Evolutionary conservation across 1,284 basidiomycete species (phyloP).

Genomic region (Heterobasidion parviporum): DNA sequence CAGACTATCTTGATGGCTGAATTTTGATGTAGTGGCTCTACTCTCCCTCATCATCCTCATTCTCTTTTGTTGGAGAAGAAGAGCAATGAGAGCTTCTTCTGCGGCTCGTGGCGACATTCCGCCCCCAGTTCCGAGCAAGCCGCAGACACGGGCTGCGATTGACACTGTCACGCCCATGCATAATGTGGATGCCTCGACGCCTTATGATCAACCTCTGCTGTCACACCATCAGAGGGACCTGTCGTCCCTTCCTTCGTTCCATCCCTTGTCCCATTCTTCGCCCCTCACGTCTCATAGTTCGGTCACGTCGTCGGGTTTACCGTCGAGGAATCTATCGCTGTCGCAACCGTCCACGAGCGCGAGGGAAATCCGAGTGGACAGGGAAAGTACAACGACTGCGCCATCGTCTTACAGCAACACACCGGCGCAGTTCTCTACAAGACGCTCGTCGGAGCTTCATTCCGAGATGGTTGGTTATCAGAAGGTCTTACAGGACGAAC

Average conservation of each 20-base stretch:
- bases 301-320: no score
- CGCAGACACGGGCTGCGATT: no score
- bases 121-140: background rate
- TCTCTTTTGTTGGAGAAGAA: background rate
- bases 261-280: no score
- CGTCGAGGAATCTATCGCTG: background rate
- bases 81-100: background rate
- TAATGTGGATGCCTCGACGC: background rate
- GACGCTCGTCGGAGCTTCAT: slow-evolving; percentile 7
- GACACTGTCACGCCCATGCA: no score
- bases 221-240: background rate
- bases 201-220: background rate
- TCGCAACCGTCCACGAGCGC: background rate
- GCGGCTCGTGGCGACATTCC: background rate
- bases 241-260: no score
- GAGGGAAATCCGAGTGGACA: no score
- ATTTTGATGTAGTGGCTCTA: background rate
- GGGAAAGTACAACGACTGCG: background rate
- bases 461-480: slow-evolving; percentile 19
- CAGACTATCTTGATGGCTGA: background rate
- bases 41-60: background rate
- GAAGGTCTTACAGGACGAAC: slow-evolving; percentile 20
- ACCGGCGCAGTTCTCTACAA: slow-evolving; percentile 8
- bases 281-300: no score
- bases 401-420: slow-evolving; percentile 5